Evolutionary conservation across 1,139 yeast genomes (phyloP).

Genomic region (Geotrichum citri-aurantii): DNA sequence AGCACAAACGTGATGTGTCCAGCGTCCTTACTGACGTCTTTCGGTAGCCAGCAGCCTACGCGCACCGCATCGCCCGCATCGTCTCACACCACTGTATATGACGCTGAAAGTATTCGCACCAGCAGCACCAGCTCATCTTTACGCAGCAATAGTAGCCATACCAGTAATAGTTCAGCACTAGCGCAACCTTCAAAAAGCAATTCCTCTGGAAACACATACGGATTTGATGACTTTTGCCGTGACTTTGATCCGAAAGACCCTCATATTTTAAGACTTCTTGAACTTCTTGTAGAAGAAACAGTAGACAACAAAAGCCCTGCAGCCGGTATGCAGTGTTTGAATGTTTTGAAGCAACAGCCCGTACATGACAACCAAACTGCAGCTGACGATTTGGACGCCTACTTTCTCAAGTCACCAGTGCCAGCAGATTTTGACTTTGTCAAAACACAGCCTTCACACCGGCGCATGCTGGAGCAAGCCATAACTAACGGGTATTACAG

Average conservation of each 20-base stretch:
- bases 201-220: background rate
- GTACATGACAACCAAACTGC: background rate
- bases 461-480: slow-evolving; percentile 7
- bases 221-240: slow-evolving; percentile 27
- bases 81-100: background rate
- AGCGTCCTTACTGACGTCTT: background rate
- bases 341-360: no score
- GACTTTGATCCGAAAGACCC: slow-evolving; percentile 27
- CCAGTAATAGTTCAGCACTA: background rate
- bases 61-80: background rate
- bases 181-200: background rate
- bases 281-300: slow-evolving; percentile 13
- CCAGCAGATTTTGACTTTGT: background rate
- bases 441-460: background rate
- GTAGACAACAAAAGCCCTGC: slow-evolving; percentile 4
- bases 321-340: background rate
- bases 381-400: slow-evolving; percentile 3
- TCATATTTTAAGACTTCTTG: slow-evolving; percentile 13
- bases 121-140: slow-evolving; percentile 2
- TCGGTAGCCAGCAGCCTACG: background rate
- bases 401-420: slow-evolving; percentile 5
- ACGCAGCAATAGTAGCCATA: background rate
- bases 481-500: background rate
- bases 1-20: background rate
- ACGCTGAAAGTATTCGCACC: background rate